Evolutionary conservation across 2,329 filamentous ascomycete genomes (phyloP).

Genomic region (Conoideocrella luteorostrata): DNA sequence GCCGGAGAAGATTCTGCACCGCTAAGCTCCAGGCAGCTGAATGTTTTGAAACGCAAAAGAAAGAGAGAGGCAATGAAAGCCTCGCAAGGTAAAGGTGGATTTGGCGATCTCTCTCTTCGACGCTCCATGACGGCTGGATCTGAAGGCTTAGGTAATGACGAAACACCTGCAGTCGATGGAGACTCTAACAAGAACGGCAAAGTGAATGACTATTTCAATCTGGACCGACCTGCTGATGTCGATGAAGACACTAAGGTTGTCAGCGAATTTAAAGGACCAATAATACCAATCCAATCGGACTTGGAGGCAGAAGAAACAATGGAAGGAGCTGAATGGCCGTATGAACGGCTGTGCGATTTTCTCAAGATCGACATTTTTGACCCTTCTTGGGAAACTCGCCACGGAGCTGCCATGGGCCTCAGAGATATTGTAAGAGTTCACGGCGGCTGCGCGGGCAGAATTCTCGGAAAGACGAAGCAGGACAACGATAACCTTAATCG

Average conservation of each 20-base stretch:
- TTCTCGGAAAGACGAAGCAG: slow-evolving; percentile 58
- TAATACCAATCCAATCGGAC: slow-evolving; percentile 76
- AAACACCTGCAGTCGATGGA: slow-evolving; percentile 45
- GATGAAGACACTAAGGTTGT: slow-evolving; percentile 92
- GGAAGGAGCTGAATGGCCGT: slow-evolving; percentile 85
- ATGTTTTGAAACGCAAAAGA: slow-evolving; percentile 87
- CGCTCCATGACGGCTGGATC: slow-evolving; percentile 54
- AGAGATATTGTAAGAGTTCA: slow-evolving; percentile 90
- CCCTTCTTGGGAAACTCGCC: slow-evolving; percentile 86
- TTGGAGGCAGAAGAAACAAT: slow-evolving; percentile 72
- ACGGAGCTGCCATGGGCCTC: slow-evolving; percentile 91
- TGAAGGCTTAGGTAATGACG: slow-evolving; percentile 55
- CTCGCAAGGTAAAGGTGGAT: slow-evolving; percentile 75
- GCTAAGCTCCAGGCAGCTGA: slow-evolving; percentile 87
- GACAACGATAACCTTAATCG: slow-evolving; percentile 79
- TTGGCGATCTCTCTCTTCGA: slow-evolving; percentile 76
- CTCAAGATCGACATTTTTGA: slow-evolving; percentile 92
- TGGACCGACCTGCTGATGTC: slow-evolving; percentile 68
- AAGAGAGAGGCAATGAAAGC: slow-evolving; percentile 86
- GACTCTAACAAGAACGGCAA: slow-evolving; percentile 58
- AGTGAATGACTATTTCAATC: slow-evolving; percentile 78
- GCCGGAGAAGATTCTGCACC: slow-evolving; percentile 58
- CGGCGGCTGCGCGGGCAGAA: slow-evolving; percentile 76
- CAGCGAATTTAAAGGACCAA: slow-evolving; percentile 86
- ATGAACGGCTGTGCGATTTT: slow-evolving; percentile 88